phyloP scores from a whole-genome alignment of 2,329 filamentous ascomycete genomes.

The Penicillium aurantiogriseum region DNA sequence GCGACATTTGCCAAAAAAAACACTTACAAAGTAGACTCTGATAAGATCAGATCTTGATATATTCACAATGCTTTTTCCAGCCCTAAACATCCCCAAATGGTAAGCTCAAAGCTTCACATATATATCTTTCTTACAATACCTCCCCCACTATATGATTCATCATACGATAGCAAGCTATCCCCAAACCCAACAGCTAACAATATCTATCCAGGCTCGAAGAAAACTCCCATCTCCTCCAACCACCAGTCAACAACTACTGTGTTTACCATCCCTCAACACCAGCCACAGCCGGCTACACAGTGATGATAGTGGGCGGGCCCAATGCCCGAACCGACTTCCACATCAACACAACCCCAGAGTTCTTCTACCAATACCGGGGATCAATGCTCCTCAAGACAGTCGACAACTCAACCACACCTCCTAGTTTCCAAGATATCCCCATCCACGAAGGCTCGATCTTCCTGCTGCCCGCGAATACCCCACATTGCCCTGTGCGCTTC shows the following conservation, averaged over 20 bases:
- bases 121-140: constrained; percentile 1
- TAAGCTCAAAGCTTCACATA: constrained; percentile 15
- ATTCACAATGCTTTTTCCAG: constrained; percentile 36
- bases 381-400: constrained; percentile 93
- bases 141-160: constrained; percentile 22
- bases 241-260: constrained; percentile 96
- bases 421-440: constrained; percentile 74
- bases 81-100: constrained; percentile 50
- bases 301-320: constrained; percentile 88
- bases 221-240: constrained; percentile 88
- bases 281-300: constrained; percentile 91
- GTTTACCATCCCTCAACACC: constrained; percentile 67
- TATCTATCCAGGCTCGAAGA: constrained; percentile 70
- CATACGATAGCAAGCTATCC: constrained; percentile 5
- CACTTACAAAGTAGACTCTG: background rate
- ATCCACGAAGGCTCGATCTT: constrained; percentile 95
- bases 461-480: constrained; percentile 87
- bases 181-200: background rate
- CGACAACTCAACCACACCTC: constrained; percentile 56
- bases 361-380: constrained; percentile 96
- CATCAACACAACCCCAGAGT: constrained; percentile 93
- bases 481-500: constrained; percentile 93
- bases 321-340: constrained; percentile 97
- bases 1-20: background rate
- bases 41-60: background rate